phyloP scores from a whole-genome alignment of 176 grass and related monocot genomes.

The Puya raimondii region DNA sequence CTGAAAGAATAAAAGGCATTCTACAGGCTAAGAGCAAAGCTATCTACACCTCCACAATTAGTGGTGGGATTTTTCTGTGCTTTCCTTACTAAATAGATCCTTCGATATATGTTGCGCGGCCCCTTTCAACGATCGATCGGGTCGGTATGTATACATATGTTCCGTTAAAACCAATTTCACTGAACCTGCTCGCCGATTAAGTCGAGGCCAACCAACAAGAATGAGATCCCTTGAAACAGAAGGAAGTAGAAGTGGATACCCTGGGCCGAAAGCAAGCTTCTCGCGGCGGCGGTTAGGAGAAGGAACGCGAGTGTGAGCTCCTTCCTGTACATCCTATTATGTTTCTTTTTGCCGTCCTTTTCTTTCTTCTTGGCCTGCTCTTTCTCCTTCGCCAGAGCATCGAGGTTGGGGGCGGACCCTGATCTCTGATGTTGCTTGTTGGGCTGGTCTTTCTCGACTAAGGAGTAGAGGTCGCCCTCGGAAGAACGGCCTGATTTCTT shows the following conservation, averaged over 20 bases:
- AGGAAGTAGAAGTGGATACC: conserved; percentile 52
- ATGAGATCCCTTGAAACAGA: conserved; percentile 39
- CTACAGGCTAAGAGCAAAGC: conserved; percentile 23
- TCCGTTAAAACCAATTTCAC: neutral
- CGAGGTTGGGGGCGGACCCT: conserved; percentile 8
- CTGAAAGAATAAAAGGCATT: conserved; percentile 22
- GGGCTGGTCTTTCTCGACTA: conserved; percentile 1
- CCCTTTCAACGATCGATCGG: conserved; percentile 15
- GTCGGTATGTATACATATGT: conserved; percentile 4
- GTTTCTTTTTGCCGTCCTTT: conserved; percentile 25
- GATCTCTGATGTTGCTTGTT: conserved; percentile 2
- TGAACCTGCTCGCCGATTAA: conserved; percentile 41
- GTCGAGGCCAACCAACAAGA: conserved; percentile 42
- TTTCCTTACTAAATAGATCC: conserved; percentile 9
- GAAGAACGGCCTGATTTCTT: conserved; percentile 40
- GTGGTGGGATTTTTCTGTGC: neutral
- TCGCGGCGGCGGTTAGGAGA: conserved; percentile 30
- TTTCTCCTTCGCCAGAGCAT: conserved; percentile 14
- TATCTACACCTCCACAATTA: conserved; percentile 26
- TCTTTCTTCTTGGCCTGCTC: conserved; percentile 5
- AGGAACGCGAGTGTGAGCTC: conserved; percentile 40
- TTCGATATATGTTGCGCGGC: neutral
- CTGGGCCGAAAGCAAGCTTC: conserved; percentile 44
- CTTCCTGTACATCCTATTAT: conserved; percentile 44
- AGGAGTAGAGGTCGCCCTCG: conserved; percentile 25